Conservation (phyloP, 176 grass and related monocot genomes). For the Musa troglodytarum region DNA sequence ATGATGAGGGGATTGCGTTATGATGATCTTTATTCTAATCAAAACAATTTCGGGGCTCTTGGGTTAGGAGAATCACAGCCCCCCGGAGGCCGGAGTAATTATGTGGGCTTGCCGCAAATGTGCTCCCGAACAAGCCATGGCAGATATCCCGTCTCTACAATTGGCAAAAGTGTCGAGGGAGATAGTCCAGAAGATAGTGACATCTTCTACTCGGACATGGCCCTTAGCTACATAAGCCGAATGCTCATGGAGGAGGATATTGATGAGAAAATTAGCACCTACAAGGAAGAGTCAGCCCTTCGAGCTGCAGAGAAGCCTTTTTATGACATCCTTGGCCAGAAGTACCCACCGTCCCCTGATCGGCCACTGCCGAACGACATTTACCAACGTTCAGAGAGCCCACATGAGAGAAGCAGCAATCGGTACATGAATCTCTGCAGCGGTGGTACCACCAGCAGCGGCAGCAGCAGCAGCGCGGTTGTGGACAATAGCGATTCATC, state of each 20-base stretch:
- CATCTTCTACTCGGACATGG: constrained; percentile 24
- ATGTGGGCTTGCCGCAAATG: constrained; percentile 19
- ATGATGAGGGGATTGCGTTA: constrained; percentile 15
- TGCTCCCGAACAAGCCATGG: not conserved
- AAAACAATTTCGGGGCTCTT: constrained; percentile 7
- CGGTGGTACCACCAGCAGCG: constrained; percentile 27
- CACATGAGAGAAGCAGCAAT: constrained; percentile 36
- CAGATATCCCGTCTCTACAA: not conserved
- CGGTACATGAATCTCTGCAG: constrained; percentile 10
- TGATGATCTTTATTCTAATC: not conserved
- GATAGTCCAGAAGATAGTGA: constrained; percentile 39
- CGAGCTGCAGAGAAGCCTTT: constrained; percentile 67
- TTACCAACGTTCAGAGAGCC: constrained; percentile 32
- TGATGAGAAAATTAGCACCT: constrained; percentile 32
- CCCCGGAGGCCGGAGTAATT: not conserved
- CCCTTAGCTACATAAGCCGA: constrained; percentile 35
- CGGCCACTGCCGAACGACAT: not conserved
- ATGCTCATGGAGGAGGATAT: constrained; percentile 51
- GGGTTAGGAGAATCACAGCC: constrained; percentile 3
- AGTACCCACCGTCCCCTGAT: constrained; percentile 65
- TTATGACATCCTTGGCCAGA: constrained; percentile 93
- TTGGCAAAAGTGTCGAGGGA: constrained; percentile 18
- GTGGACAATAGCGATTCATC: constrained; percentile 25
- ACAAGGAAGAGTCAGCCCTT: constrained; percentile 58
- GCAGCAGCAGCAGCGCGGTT: constrained; percentile 12